Base-by-base conservation (phyloP, 495 filamentous ascomycete species). In the Antarctomyces pellizariae region DNA sequence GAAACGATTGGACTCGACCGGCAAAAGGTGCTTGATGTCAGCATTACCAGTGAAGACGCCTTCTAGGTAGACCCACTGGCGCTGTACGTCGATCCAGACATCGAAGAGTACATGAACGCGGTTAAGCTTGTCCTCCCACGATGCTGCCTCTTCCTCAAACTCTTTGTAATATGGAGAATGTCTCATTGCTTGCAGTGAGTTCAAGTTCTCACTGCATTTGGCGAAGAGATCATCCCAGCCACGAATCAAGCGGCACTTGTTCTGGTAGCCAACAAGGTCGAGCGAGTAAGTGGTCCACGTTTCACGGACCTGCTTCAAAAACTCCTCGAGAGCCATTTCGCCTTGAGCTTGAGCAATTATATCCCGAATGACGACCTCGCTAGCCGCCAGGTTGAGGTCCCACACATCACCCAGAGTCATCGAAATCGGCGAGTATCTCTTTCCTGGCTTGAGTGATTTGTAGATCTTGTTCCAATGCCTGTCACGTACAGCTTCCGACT, bases 121-220 rank as follows among this genome's bases (percentile, higher is more conserved):
- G 47, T 99, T 99, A 22, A 99, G 59, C 40, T 89, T 91, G 48
- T 99, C 86, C 50, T 99, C 86, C 89, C 89, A 99, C 2, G 69
- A 63, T 2, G 80, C 73, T 11, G 86, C 86, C 35, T 95, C 89
- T 38, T 95, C 86, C 43, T 95, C 86, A 37, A 99, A 99, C 38
- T 92, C 83, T 45, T 91, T 92, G 53, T 89, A 95, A 46, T 95
- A 99, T 0, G 86, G 86, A 4, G 86, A 99, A 46, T 99, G 84
- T 44, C 77, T 71, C 86, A 99, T 99, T 11, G 86, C 89, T 51
- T 95, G 89, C 25, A 99, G 52, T 6, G 86, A 95, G 50, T 90
- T 93, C 20, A 95, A 50, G 42, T 99, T 89, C 45, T 99, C 86
- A 42, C 83, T 92, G 47, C 86, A 99, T 43, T 93, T 95, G 16